Base-by-base conservation (phyloP, 2,329 filamentous ascomycete genomes). In the Ambrosiella xylebori region DNA sequence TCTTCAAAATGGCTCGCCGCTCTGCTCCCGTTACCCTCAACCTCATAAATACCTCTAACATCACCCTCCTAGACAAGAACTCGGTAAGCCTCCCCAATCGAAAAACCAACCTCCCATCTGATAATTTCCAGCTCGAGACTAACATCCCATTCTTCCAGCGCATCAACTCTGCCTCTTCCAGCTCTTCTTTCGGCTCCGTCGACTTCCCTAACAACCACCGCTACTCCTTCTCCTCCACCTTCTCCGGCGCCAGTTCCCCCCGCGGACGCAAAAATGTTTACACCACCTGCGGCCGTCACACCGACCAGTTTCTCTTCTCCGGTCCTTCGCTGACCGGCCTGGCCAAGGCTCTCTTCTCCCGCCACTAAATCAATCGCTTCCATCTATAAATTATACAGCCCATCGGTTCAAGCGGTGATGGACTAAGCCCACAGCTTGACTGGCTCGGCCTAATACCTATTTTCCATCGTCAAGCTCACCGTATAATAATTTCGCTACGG, bases 281-380 rank as follows among this genome's bases (percentile, higher is more conserved):
- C 66, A 78, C 76, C 40, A 75, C 76, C 59, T 79, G 77, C 61
- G 77, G 77, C 12, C 71, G 77, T 12, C 76, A 79, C 65, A 74
- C 74, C 44, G 71, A 77, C 62, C 74, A 79, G 63, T 76, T 72
- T 60, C 67, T 79, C 12, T 76, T 79, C 61, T 68, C 74, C 39
- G 76, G 76, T 1, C 72, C 71, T 47, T 75, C 71, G 1, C 64
- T 76, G 19, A 65, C 69, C 7, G 72, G 73, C 50, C 65, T 76
- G 39, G 71, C 72, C 62, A 70, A 71, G 51, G 66, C 70, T 13
- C 63, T 75, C 52, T 70, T 71, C 47, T 45, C 40, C 11, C 61
- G 57, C 53, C 58, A 56, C 40, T 59, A 60, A 57, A 47, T 19
- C n/a, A 44, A 5, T n/a, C 36, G n/a, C 17, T 37, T 53, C 35